Evolutionary conservation across 495 filamentous ascomycete species (phyloP).

Genomic region (Aspergillus mulundensis): DNA sequence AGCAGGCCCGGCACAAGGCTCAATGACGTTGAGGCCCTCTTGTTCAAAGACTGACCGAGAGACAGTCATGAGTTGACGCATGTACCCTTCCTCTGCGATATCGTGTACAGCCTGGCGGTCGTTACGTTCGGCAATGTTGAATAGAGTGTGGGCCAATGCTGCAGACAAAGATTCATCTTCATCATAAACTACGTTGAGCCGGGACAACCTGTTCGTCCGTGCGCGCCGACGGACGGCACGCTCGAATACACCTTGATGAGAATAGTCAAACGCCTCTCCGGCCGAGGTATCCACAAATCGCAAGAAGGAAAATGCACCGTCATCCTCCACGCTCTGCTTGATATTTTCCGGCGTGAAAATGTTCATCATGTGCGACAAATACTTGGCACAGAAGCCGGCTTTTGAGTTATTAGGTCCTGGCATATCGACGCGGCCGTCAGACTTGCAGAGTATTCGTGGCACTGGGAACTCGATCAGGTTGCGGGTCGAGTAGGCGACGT

Average conservation of each 20-base stretch:
- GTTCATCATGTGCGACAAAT: slow-evolving; percentile 75
- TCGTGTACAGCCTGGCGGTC: slow-evolving; percentile 64
- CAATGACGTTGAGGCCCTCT: slow-evolving; percentile 68
- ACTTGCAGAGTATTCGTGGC: slow-evolving; percentile 71
- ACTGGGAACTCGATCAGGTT: slow-evolving; percentile 80
- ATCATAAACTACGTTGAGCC: slow-evolving; percentile 59
- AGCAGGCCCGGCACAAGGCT: slow-evolving; percentile 69
- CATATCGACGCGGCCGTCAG: slow-evolving; percentile 70
- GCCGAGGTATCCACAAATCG: slow-evolving; percentile 78
- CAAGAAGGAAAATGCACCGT: slow-evolving; percentile 80
- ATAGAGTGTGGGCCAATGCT: slow-evolving; percentile 67
- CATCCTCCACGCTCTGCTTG: slow-evolving; percentile 48
- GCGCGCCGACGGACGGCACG: slow-evolving; percentile 57
- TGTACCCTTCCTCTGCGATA: slow-evolving; percentile 65
- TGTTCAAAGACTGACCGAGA: slow-evolving; percentile 60
- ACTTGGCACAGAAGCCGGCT: slow-evolving; percentile 73
- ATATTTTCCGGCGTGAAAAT: slow-evolving; percentile 84
- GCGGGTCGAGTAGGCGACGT: slow-evolving; percentile 81
- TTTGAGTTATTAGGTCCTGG: slow-evolving; percentile 67
- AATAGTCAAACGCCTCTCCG: slow-evolving; percentile 62
- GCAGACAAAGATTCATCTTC: slow-evolving; percentile 43
- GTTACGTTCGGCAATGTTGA: slow-evolving; percentile 71
- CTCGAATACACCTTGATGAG: slow-evolving; percentile 58
- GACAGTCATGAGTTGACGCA: slow-evolving; percentile 76
- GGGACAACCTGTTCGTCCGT: slow-evolving; percentile 44